Evolutionary conservation across 805 yeast genomes (phyloP).

Genomic region (Starmerella bombi): DNA sequence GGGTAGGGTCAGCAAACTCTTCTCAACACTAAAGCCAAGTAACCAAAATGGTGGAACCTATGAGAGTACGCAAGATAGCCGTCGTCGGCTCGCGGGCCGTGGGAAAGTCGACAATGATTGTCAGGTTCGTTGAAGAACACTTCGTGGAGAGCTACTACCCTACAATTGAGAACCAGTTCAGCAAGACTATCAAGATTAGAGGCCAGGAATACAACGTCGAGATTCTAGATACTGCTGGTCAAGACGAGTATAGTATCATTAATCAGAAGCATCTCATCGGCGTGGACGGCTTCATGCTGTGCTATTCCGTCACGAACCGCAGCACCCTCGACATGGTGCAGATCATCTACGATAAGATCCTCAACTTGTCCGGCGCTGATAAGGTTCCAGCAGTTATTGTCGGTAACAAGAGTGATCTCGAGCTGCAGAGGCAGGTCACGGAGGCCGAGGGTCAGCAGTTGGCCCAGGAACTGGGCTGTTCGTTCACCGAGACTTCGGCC

Average conservation of each 20-base stretch:
- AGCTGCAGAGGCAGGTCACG: slow-evolving; percentile 46
- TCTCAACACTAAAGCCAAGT: too few relatives aligned
- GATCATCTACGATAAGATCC: slow-evolving; percentile 68
- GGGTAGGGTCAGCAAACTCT: too few relatives aligned
- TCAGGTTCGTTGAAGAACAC: slow-evolving; percentile 75
- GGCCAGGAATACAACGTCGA: slow-evolving; percentile 70
- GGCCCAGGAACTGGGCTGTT: slow-evolving; percentile 54
- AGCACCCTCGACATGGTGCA: slow-evolving; percentile 65
- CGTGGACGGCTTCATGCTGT: slow-evolving; percentile 69
- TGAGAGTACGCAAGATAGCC: slow-evolving; percentile 48
- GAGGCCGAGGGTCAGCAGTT: slow-evolving; percentile 45
- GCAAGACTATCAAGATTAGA: slow-evolving; percentile 52
- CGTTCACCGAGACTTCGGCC: slow-evolving; percentile 74
- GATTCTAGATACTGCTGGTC: slow-evolving; percentile 86
- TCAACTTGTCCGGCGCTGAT: slow-evolving; percentile 47
- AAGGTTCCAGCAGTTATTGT: slow-evolving; percentile 66
- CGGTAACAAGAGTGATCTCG: slow-evolving; percentile 64
- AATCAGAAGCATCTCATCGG: slow-evolving; percentile 69
- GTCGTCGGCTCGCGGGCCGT: slow-evolving; percentile 81
- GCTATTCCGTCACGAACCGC: slow-evolving; percentile 68
- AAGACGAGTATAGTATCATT: slow-evolving; percentile 73
- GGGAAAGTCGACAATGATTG: slow-evolving; percentile 73
- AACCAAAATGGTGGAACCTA: slow-evolving; percentile 23
- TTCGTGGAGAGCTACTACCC: slow-evolving; percentile 85
- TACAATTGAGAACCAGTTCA: slow-evolving; percentile 75